Evolutionary conservation across 495 filamentous ascomycete genomes (phyloP), one percentile per base, ranked within the genome.

Genomic region (Parmelia sp.): DNA sequence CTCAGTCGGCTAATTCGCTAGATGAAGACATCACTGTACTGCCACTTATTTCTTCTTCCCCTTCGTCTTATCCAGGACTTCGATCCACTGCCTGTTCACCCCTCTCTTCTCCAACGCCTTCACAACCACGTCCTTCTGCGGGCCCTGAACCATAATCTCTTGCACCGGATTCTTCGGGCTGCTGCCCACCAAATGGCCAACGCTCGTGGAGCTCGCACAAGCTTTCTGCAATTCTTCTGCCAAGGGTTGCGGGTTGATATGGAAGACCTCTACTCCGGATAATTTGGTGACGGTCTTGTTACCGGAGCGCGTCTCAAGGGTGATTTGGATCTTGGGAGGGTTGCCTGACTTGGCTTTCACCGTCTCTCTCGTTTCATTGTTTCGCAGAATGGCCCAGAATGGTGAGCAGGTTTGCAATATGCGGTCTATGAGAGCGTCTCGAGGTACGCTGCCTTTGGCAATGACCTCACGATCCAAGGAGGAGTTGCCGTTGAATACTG

Each of bases 131-230:
- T 83, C 79, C 45, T 80, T 79, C 75, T 89, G 86, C 65, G 86
- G 84, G 11, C 88, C 88, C 70, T 90, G 88, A 3, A 90, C 82
- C 74, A 86, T 75, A 40, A 90, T 81, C 72, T 90, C 88, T 84
- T 88, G 85, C 0, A 88, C 76, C 3, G 83, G 83, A 69, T 82
- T 83, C 64, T 86, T 82, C 17, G 84, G 84, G 66, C 77, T 78
- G 51, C 77, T 79, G 8, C 87, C 88, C 12, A 74, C 77, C 55
- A 86, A 74, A 68, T 86, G 82, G 7, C 80, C 76, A 9, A 90
- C 86, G 62, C 84, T 88, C 19, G 87, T 87, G 56, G 83, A 86
- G 40, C 88, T 84, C 4, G 88, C 88, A 72, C 88, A 90, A 49
- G 82, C 82, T 74, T 86, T 89, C 71, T 87, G 79, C 62, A 90